Conservation (phyloP, 2,329 filamentous ascomycete species). For the Trichoderma hamatum region DNA sequence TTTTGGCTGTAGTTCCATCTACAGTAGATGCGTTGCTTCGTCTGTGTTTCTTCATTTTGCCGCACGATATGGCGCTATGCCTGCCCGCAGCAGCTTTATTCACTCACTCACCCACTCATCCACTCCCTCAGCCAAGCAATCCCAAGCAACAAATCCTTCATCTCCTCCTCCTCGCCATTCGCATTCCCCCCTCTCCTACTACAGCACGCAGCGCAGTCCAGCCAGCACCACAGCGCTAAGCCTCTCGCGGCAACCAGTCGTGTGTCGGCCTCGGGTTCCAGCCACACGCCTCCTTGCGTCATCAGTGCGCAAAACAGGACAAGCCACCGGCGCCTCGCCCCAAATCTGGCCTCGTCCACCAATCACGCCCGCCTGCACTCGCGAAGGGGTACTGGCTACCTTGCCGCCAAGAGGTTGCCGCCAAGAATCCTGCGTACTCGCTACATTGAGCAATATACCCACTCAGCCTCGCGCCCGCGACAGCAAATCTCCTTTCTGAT, state of each 20-base stretch:
- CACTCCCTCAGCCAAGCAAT: background rate
- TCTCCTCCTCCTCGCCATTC: no score
- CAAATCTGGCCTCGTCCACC: background rate
- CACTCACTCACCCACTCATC: background rate
- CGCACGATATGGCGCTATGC: background rate
- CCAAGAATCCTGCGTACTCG: background rate
- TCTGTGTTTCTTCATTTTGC: background rate
- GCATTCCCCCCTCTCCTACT: background rate
- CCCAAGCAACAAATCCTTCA: no score
- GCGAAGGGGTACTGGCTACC: background rate
- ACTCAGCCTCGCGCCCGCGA: conserved; percentile 2
- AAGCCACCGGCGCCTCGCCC: conserved; percentile 8
- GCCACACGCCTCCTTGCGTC: conserved; percentile 12
- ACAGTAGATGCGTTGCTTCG: background rate
- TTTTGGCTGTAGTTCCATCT: background rate
- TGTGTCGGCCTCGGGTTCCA: conserved; percentile 2
- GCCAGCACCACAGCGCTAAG: conserved; percentile 6
- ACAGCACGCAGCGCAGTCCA: no score
- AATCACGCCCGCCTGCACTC: background rate
- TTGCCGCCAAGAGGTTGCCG: background rate
- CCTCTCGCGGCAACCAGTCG: conserved; percentile 19
- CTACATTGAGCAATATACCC: no score
- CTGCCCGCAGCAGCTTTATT: background rate
- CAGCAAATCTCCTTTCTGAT: conserved; percentile 16
- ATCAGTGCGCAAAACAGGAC: background rate